Evolutionary conservation across 176 grass and related monocot species (phyloP), one percentile per base, ranked within the genome.

Genomic region (Raddia guianensis): DNA sequence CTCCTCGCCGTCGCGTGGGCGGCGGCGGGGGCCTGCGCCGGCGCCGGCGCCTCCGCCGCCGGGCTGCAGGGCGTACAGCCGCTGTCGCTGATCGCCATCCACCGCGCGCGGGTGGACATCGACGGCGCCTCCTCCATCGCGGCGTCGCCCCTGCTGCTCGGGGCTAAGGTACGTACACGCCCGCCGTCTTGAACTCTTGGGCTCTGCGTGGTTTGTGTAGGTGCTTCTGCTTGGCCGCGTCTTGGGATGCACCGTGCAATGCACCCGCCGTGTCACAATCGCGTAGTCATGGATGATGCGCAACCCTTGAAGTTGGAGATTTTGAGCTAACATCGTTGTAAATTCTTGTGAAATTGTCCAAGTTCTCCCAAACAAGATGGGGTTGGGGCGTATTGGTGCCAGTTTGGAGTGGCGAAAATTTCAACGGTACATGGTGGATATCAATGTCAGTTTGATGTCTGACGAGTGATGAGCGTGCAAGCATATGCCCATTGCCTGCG

Each of bases 81-180:
- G 44, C 78, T 87, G 54, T 86, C 91, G 35, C 74, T 63, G 16
- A 75, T 90, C 75, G 85, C 62, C 8, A 72, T 90, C 66, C 54
- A 85, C 77, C 65, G 54, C 7, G 87, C 85, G 16, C 58, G 13
- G 45, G 18, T 93, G 12, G 81, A 48, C 12, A 33, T 93, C 57
- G 73, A 90, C n/a, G 46, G 49, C 44, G 72, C 52, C 4, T 84
- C 84, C 0, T 66, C 34, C 19, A 66, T 87, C 43, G 72, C 52
- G 76, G 84, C 83, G 18, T 87, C 61, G 64, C 84, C 78, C 11
- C 3, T 5, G 44, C 43, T 83, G 9, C 84, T 93, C 43, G 81
- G 91, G n/a, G 33, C 66, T 8, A 67, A 93, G 87, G 85, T 90
- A 82, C 66, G 55, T 11, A 3, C 9, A 14, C 11, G 9, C 60